Evolutionary conservation across 768 basidiomycete species (phyloP).

Genomic region (Russula dissimulans): DNA sequence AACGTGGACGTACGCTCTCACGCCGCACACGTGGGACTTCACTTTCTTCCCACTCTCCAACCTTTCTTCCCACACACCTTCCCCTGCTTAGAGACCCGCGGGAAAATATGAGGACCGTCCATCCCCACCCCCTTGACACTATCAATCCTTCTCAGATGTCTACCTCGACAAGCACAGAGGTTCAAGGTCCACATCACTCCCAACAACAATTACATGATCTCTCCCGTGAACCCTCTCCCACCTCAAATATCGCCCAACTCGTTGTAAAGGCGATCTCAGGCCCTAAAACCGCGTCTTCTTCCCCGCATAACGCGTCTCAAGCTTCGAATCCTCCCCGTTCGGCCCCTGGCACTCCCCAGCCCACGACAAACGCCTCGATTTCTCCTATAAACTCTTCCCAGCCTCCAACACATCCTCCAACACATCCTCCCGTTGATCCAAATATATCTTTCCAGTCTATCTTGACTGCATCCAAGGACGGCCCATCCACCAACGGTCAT

Average conservation of each 20-base stretch:
- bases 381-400: conserved; percentile 28
- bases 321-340: conserved; percentile 25
- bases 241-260: conserved; percentile 18
- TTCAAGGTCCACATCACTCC: conserved; percentile 14
- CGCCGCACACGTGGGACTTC: conserved; percentile 24
- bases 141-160: conserved; percentile 21
- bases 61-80: conserved; percentile 39
- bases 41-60: conserved; percentile 39
- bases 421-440: conserved; percentile 14
- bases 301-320: conserved; percentile 30
- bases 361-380: conserved; percentile 25
- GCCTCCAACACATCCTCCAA: conserved; percentile 7
- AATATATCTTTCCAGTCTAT: conserved; percentile 23
- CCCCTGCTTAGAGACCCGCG: conserved; percentile 25
- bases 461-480: conserved; percentile 19
- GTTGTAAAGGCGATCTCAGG: conserved; percentile 20
- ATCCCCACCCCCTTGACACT: conserved; percentile 40
- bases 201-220: conserved; percentile 13
- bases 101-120: conserved; percentile 38
- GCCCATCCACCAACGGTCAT: conserved; percentile 16
- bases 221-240: conserved; percentile 18
- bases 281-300: conserved; percentile 21
- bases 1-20: conserved; percentile 23
- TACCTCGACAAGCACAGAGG: conserved; percentile 10
- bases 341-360: conserved; percentile 24